Percentiles rank a stretch among this genome's conserved stretches.
Evolutionary conservation across 2,329 filamentous ascomycete genomes (phyloP).

Genomic region (Orbilia oligospora): DNA sequence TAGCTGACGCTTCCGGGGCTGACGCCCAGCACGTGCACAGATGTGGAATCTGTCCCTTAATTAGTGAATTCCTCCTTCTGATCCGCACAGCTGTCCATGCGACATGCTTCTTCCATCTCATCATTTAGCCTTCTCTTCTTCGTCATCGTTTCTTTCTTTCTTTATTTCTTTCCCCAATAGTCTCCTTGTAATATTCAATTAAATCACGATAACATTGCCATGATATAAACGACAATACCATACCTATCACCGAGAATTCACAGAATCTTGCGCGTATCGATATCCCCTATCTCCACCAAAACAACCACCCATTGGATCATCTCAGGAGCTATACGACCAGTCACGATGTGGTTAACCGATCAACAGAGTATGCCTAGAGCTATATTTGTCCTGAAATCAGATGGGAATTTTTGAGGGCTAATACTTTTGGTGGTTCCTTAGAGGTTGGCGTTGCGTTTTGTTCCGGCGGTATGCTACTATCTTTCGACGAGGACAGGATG

Average conservation of each 20-base stretch:
- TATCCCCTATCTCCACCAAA: slow-evolving; percentile 14
- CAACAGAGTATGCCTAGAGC: slow-evolving; percentile 81
- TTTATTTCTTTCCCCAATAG: background rate
- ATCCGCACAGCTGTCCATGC: slow-evolving; percentile 21
- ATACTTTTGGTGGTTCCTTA: slow-evolving; percentile 67
- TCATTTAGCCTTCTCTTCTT: slow-evolving; percentile 2
- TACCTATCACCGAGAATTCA: background rate
- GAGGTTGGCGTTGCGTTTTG: slow-evolving; percentile 98
- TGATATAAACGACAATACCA: slow-evolving; percentile 17
- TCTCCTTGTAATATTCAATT: slow-evolving; percentile 8
- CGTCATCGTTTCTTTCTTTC: no score
- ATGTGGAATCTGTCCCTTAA: slow-evolving; percentile 52
- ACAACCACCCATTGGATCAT: background rate
- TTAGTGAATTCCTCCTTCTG: background rate
- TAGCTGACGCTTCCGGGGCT: background rate
- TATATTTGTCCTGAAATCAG: slow-evolving; percentile 11
- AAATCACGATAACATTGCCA: slow-evolving; percentile 1
- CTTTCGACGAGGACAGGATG: background rate
- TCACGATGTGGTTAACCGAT: slow-evolving; percentile 90
- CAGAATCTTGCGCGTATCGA: background rate
- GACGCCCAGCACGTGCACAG: no score
- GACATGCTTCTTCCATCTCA: slow-evolving; percentile 9
- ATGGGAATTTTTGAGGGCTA: slow-evolving; percentile 61
- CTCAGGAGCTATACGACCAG: slow-evolving; percentile 67
- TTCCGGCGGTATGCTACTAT: slow-evolving; percentile 83